These are phyloP conservation scores for Fusarium abutilonis DNA, from an alignment of 2,329 filamentous ascomycete species.

Conservation along the genomic window DNA sequence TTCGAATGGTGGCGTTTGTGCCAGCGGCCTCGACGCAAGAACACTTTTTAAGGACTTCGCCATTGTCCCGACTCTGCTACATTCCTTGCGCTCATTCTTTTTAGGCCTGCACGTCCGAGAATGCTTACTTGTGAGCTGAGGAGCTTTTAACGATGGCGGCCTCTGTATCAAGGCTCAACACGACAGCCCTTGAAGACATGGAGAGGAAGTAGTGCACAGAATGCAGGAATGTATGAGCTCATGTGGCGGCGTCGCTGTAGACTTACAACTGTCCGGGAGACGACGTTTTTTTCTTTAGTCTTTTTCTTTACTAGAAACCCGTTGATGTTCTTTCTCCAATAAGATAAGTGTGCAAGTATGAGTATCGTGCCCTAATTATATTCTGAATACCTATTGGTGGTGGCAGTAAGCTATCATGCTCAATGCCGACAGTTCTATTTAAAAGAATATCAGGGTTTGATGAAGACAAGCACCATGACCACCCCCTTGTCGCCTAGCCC, in stretches of 20 bases:
- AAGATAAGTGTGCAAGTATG: neutral
- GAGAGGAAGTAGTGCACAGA: constrained; percentile 6
- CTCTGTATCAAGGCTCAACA: constrained; percentile 4
- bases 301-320: constrained; percentile 37
- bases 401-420: no score
- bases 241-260: constrained; percentile 41
- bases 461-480: neutral
- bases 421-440: no score
- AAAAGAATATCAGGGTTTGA: neutral
- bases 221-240: constrained; percentile 39
- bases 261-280: constrained; percentile 40
- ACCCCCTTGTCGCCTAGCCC: neutral
- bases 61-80: constrained; percentile 17
- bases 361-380: neutral
- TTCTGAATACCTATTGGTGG: neutral
- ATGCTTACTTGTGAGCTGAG: constrained; percentile 11
- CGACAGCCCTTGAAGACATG: neutral
- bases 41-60: constrained; percentile 15
- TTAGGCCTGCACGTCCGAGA: constrained; percentile 11
- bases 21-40: constrained; percentile 36
- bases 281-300: constrained; percentile 40
- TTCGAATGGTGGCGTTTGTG: constrained; percentile 36
- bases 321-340: constrained; percentile 26
- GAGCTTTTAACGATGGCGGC: constrained; percentile 7
- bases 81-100: constrained; percentile 19